These are phyloP conservation scores for Mortierella antarctica DNA, from an alignment of 192 early-diverging fungal species.

Conservation along the genomic window DNA sequence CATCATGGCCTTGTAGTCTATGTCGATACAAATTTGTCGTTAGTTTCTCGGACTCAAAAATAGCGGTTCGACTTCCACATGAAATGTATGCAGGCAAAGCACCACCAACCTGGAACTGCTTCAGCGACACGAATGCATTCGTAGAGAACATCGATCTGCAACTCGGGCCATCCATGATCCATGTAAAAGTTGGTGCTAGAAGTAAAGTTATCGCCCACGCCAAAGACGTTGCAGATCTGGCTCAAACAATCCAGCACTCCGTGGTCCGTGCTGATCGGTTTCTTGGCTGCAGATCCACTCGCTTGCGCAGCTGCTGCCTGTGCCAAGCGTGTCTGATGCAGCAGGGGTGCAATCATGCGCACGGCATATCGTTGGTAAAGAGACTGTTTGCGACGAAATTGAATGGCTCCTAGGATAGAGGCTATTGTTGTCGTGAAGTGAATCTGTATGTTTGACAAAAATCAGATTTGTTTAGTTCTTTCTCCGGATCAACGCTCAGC, in stretches of 20 bases:
- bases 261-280: constrained; percentile 39
- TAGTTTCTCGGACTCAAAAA: not conserved
- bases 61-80: not conserved
- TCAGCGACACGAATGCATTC: constrained; percentile 80
- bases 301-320: constrained; percentile 39
- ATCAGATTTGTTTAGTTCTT: too few species aligned
- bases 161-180: constrained; percentile 77
- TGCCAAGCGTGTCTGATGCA: constrained; percentile 53
- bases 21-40: not conserved
- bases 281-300: constrained; percentile 11
- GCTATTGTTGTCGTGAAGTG: constrained; percentile 65
- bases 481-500: too few species aligned
- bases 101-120: constrained; percentile 69
- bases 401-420: constrained; percentile 67
- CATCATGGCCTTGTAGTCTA: constrained; percentile 72
- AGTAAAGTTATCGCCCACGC: constrained; percentile 62
- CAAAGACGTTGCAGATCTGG: constrained; percentile 76
- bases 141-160: constrained; percentile 82
- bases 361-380: constrained; percentile 76
- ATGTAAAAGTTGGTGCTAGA: constrained; percentile 30
- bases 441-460: constrained; percentile 36
- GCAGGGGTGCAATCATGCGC: constrained; percentile 55
- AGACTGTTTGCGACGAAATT: constrained; percentile 72
- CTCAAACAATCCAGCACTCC: constrained; percentile 74
- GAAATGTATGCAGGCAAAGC: not conserved